Base-by-base conservation (phyloP, 345 rosid genomes). In the Eucalyptus regnans region DNA sequence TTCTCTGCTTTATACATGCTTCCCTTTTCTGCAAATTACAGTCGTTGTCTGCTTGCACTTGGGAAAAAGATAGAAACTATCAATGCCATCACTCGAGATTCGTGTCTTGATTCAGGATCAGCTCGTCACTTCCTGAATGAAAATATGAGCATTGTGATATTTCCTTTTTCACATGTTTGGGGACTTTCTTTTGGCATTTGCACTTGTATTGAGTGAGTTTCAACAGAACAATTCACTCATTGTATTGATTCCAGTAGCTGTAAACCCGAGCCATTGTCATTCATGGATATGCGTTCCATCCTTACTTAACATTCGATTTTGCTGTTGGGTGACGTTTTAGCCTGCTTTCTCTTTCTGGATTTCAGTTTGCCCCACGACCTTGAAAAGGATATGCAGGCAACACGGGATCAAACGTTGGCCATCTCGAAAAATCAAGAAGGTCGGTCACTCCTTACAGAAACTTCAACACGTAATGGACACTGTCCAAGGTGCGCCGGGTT, bases 321-420 rank as follows among this genome's bases (percentile, higher is more conserved):
- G 84, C 84, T 25, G 8, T 20, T 22, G 15, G 84, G 48, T 76
- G 84, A 76, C 20, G 20, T 41, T 76, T 41, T 41, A 11, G 84
- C 84, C 50, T 66, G 46, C 87, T 54, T 66, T 90, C 88, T 86
- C 76, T 86, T 90, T 89, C 44, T 51, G 18, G 76, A 84, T 94
- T 91, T 91, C 97, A 98, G 99, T 97, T 92, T 98, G 99, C 91
- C 99, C 99, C 44, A 98, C 99, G 29, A 98, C 98, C 44, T 94
- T 98, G 96, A 98, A 98, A 92, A 94, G 99, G 88, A 97, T 98
- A 90, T 98, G 99, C 90, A 92, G 99, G 91, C 99, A 95, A 84
- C 95, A 96, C 49, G 98, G 99, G 64, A 96, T 98, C 92, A 92
- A 91, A 27, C 93, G 98, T 80, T 98, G 99, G 99, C 99, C 99